Evolutionary conservation across 768 basidiomycete genomes (phyloP), one percentile per base, ranked within the genome.

Genomic region (Russula ochroleuca): DNA sequence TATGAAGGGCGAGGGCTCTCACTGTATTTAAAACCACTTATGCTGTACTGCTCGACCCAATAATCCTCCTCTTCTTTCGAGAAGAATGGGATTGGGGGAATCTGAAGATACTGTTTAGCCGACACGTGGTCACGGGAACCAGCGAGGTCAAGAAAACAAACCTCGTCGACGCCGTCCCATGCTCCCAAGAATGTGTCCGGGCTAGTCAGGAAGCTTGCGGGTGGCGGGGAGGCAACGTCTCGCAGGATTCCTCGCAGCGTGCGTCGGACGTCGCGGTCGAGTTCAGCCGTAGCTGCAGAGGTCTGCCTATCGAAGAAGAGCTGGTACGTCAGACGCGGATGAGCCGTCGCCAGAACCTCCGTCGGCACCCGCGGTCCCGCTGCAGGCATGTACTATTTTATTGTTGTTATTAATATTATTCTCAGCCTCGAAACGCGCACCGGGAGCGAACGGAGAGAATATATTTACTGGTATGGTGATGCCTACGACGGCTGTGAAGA

Each of bases 21-120:
- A 89, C 89, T 86, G 61, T 83, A 70, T 56, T 77, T 74, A 68
- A 90, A 89, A 0, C 84, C 83, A 66, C 83, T 84, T 11, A 75
- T 74, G 45, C 70, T 69, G 66, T 82, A 90, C 65, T 85, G 82
- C 56, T 87, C 79, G 0, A 88, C 80, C 63, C 88, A 82, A 69
- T 89, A 90, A 67, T 86, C 81, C 68, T 90, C 88, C 71, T 90
- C 85, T 11, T 80, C 79, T 0, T 69, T 48, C 0, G 80, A 78
- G 49, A 90, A 80, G 73, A 85, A 90, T 0, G 83, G 81, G 53
- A 87, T 78, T 0, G 81, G 79, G 1, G 83, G 80, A 40, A 88
- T 83, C 84, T 87, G 53, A 19, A 21, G 53, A 28, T 7, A 38
- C n/a, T 25, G 31, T 28, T 69, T 41, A 68, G 35, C 21, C 3